Evolutionary conservation across 2,329 filamentous ascomycete genomes (phyloP), one percentile per base, ranked within the genome.

Genomic region (Orbilia brochopaga): DNA sequence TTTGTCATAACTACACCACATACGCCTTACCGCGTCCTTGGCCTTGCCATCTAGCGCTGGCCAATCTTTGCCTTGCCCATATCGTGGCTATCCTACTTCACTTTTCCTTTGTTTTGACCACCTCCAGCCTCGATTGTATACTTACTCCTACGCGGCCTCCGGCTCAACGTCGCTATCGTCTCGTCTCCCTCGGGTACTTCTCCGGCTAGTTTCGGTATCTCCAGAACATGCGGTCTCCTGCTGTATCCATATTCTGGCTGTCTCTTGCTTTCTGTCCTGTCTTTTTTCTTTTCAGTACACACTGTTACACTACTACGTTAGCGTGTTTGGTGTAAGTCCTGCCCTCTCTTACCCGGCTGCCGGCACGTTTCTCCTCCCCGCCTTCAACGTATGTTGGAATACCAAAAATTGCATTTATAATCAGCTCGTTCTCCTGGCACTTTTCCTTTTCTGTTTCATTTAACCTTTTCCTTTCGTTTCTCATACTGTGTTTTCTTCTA

Each of bases 401-500:
- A 42, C 58, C 32, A 37, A 57, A 59, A 60, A 67, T 48, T 23
- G 50, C 69, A 59, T 73, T n/a, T 67, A 52, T 66, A 66, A 65
- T 66, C 50, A 54, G 65, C 40, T 55, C 51, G 59, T 52, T 52
- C 51, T 27, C 27, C 32, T 46, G 32, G 17, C 35, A 42, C 37
- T 48, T 57, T 44, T 54, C 35, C 50, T n/a, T 40, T 53, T 57
- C 21, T 61, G 52, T 27, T 13, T 52, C 37, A 48, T 73, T 74
- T 56, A 69, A 27, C 75, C 73, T 75, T 73, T 75, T 75, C 77
- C 74, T 77, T 76, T 75, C 74, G 77, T 76, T 76, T 78, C 75
- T 75, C 78, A 78, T 79, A 74, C 35, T 48, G 23, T 51, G 53
- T 44, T 59, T 76, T 74, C 73, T 75, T 77, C 75, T 75, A 63